A percentile compares a stretch with the other conserved stretches of the same genome.
Conservation (phyloP, 176 grass and related monocot species). For the Panicum miliaceum region DNA sequence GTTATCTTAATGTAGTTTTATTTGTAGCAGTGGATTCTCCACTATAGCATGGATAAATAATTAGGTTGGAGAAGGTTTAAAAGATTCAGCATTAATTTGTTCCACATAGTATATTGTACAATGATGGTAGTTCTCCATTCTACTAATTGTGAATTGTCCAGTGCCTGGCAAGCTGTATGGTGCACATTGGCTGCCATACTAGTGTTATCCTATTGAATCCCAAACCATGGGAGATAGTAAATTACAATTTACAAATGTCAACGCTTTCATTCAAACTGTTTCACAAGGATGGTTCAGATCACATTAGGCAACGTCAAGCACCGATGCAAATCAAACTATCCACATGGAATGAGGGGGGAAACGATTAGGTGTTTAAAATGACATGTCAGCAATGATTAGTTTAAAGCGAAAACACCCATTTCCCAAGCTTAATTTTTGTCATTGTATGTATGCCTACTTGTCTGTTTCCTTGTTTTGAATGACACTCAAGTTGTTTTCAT, state of each 20-base stretch:
- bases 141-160: background rate
- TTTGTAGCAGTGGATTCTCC: background rate
- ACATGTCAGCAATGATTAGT: background rate
- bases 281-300: background rate
- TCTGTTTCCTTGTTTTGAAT: background rate
- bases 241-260: background rate
- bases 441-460: background rate
- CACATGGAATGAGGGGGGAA: background rate
- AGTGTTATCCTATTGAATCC: background rate
- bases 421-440: background rate
- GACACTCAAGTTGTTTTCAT: background rate
- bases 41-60: constrained; percentile 5
- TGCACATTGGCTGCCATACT: background rate
- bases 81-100: background rate
- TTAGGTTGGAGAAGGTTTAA: background rate
- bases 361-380: background rate
- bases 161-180: background rate
- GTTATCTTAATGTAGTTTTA: constrained; percentile 17
- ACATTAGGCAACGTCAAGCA: background rate
- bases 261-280: background rate
- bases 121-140: background rate
- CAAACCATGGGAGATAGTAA: constrained; percentile 7
- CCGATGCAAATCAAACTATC: background rate
- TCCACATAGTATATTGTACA: background rate
- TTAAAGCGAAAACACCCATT: background rate